A percentile compares a stretch with the other conserved stretches of the same genome.
phyloP scores from a whole-genome alignment of 2,329 filamentous ascomycete species.

The Alternaria ethzedia region DNA sequence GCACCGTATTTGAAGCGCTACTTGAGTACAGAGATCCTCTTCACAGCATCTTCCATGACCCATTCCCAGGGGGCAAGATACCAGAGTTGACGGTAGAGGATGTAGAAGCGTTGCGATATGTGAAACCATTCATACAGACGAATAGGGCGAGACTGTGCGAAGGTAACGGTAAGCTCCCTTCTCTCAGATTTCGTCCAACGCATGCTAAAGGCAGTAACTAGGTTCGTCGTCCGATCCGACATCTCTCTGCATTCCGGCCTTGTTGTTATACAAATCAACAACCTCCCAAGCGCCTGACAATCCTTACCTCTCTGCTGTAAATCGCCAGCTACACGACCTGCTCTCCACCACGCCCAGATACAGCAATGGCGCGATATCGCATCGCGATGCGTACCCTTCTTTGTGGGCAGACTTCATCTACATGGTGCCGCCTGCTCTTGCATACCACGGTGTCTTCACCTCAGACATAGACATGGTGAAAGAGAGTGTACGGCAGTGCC shows the following conservation, averaged over 20 bases:
- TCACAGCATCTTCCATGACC: constrained; percentile 45
- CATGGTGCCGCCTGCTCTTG: constrained; percentile 59
- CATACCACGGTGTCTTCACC: constrained; percentile 53
- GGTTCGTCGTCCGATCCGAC: constrained; percentile 53
- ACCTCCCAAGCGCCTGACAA: constrained; percentile 40
- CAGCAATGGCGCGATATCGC: constrained; percentile 57
- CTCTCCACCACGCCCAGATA: constrained; percentile 51
- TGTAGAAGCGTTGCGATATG: constrained; percentile 44
- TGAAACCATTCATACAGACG: constrained; percentile 41
- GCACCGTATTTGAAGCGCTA: constrained; percentile 50
- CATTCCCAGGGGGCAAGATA: constrained; percentile 44
- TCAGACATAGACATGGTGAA: constrained; percentile 44
- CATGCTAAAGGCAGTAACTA: constrained; percentile 5
- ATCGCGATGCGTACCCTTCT: constrained; percentile 52
- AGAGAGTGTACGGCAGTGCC: constrained; percentile 51
- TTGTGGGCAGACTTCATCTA: constrained; percentile 59
- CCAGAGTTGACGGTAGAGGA: constrained; percentile 28
- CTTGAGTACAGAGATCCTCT: constrained; percentile 49
- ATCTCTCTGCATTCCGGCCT: constrained; percentile 53
- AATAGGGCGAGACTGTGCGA: constrained; percentile 40
- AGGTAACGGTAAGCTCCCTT: constrained; percentile 36
- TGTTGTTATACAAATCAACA: constrained; percentile 50
- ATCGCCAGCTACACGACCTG: constrained; percentile 52
- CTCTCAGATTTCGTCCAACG: background rate
- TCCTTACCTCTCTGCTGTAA: constrained; percentile 22